Percentiles rank a stretch among this genome's conserved stretches.
Evolutionary conservation across 2,329 filamentous ascomycete species (phyloP).

Genomic region (Mycosphaerella arachidis): DNA sequence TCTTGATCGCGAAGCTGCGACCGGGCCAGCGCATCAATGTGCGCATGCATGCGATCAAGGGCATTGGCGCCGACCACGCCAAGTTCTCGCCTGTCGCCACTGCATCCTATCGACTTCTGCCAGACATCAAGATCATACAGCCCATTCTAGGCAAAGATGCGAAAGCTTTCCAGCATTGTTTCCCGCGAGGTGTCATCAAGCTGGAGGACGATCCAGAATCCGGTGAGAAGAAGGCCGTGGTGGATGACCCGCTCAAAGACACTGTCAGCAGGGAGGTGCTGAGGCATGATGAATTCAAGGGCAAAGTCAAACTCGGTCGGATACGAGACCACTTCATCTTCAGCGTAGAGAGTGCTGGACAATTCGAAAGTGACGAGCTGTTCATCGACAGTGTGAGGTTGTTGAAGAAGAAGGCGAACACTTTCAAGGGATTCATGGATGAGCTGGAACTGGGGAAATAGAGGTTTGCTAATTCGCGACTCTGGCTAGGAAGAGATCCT

Average conservation of each 20-base stretch:
- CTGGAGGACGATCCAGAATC: constrained; percentile 65
- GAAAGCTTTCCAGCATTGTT: constrained; percentile 83
- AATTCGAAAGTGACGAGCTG: constrained; percentile 89
- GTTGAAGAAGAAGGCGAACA: constrained; percentile 77
- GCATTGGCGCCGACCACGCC: constrained; percentile 86
- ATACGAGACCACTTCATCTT: constrained; percentile 97
- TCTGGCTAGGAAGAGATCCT: neutral
- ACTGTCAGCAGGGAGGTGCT: constrained; percentile 91
- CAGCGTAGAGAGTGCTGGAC: constrained; percentile 87
- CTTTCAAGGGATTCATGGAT: constrained; percentile 65
- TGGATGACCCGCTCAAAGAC: constrained; percentile 83
- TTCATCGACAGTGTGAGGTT: constrained; percentile 86
- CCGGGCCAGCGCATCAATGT: constrained; percentile 84
- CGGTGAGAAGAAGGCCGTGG: constrained; percentile 82
- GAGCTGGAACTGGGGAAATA: constrained; percentile 30
- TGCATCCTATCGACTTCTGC: constrained; percentile 85
- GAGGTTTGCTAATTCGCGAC: neutral
- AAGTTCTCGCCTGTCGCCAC: constrained; percentile 97
- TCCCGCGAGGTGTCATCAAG: constrained; percentile 80
- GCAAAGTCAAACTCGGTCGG: constrained; percentile 89
- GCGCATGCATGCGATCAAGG: constrained; percentile 91
- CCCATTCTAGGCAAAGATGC: constrained; percentile 87
- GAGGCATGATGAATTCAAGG: constrained; percentile 86
- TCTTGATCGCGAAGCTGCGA: constrained; percentile 87
- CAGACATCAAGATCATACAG: constrained; percentile 74